Conservation (phyloP, 768 basidiomycete species). For the Xerocomellus amylosporus region DNA sequence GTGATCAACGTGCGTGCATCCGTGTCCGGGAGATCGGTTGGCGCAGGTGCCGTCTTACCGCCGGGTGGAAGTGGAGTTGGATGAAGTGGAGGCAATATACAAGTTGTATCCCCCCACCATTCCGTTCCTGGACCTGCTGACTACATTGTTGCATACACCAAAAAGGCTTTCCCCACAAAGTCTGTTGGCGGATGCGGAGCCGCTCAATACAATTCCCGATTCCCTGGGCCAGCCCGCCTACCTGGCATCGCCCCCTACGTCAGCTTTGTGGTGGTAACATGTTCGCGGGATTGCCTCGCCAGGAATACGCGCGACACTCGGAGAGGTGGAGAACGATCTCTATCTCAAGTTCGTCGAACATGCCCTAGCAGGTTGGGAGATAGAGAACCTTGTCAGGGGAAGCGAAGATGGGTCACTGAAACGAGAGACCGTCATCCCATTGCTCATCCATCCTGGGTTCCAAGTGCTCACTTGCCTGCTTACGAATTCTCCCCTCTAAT, state of each 20-base stretch:
- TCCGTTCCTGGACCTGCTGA: slow-evolving; percentile 80
- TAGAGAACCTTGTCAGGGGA: slow-evolving; percentile 64
- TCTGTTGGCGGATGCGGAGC: slow-evolving; percentile 54
- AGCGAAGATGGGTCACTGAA: slow-evolving; percentile 53
- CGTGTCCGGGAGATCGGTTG: slow-evolving; percentile 26
- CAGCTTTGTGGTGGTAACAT: slow-evolving; percentile 86
- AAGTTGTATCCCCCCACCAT: slow-evolving; percentile 85
- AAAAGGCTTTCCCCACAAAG: slow-evolving; percentile 65
- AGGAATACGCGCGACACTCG: slow-evolving; percentile 71
- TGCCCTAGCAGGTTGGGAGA: slow-evolving; percentile 74
- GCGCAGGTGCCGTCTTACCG: slow-evolving; percentile 39
- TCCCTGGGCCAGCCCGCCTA: slow-evolving; percentile 69
- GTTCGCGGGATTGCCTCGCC: slow-evolving; percentile 67
- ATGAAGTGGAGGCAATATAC: slow-evolving; percentile 78
- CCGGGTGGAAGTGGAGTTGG: slow-evolving; percentile 83
- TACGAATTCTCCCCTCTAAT: slow-evolving; percentile 67
- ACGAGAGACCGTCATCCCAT: slow-evolving; percentile 52
- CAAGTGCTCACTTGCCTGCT: slow-evolving; percentile 79
- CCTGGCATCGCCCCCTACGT: slow-evolving; percentile 82
- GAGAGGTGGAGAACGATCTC: slow-evolving; percentile 86
- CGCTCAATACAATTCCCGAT: slow-evolving; percentile 76
- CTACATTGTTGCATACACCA: slow-evolving; percentile 79
- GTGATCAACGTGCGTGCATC: slow-evolving; percentile 70
- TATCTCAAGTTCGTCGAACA: slow-evolving; percentile 85
- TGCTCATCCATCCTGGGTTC: slow-evolving; percentile 80